Evolutionary conservation across 1,284 basidiomycete genomes (phyloP).

Genomic region (Cryptococcus wingfieldii): DNA sequence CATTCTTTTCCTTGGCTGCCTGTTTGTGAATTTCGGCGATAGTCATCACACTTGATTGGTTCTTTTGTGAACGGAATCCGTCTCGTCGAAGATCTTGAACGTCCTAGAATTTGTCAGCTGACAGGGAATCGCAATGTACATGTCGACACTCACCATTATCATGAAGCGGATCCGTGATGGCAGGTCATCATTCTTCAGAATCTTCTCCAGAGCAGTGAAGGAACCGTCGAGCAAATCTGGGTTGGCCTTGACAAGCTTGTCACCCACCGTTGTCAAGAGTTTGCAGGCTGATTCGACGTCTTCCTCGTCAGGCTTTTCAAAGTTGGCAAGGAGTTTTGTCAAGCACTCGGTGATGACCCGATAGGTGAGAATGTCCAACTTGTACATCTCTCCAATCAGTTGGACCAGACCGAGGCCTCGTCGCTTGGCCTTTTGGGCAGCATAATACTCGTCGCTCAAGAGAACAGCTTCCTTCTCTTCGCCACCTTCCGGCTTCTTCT

Average conservation of each 20-base stretch:
- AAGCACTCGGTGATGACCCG: slow-evolving; percentile 96
- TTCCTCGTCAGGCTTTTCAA: slow-evolving; percentile 92
- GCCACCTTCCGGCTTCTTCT: slow-evolving; percentile 40
- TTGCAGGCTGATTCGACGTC: slow-evolving; percentile 96
- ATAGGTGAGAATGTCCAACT: slow-evolving; percentile 89
- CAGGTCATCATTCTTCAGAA: slow-evolving; percentile 68
- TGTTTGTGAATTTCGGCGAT: slow-evolving; percentile 84
- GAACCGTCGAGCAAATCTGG: slow-evolving; percentile 87
- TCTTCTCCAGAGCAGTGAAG: slow-evolving; percentile 81
- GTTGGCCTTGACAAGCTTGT: slow-evolving; percentile 64
- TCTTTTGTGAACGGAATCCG: slow-evolving; percentile 73
- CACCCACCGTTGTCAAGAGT: slow-evolving; percentile 82
- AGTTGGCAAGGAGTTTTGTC: slow-evolving; percentile 86
- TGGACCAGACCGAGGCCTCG: slow-evolving; percentile 93
- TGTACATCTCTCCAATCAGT: slow-evolving; percentile 98
- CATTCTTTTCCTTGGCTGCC: slow-evolving; percentile 68
- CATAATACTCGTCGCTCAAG: slow-evolving; percentile 95
- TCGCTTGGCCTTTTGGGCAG: slow-evolving; percentile 92
- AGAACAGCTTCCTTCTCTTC: slow-evolving; percentile 58
- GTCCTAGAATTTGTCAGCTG: slow-evolving; percentile 55
- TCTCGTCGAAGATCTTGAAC: slow-evolving; percentile 81
- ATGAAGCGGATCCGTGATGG: slow-evolving; percentile 90
- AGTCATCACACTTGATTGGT: slow-evolving; percentile 75
- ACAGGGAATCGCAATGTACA: slow-evolving; percentile 9
- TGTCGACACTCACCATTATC: slow-evolving; percentile 64